These are phyloP conservation scores for Chaetoceros muelleri DNA, from an alignment of 108 stramenopile genomes.

Conservation along the genomic window DNA sequence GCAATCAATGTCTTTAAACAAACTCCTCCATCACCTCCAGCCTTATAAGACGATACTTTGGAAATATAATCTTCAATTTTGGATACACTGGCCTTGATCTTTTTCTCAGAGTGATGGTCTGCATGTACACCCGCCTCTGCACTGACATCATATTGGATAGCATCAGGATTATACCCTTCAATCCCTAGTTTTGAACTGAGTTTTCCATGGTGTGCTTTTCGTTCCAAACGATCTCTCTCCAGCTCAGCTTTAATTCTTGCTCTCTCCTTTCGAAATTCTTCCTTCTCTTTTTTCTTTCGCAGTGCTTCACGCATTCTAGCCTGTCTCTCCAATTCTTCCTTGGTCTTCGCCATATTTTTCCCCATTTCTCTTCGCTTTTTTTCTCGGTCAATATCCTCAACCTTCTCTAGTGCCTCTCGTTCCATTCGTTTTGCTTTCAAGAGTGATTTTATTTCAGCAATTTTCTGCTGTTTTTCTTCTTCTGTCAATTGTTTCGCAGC, in stretches of 20 bases:
- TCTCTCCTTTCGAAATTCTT: slow-evolving; percentile 57
- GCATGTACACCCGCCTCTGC: slow-evolving; percentile 23
- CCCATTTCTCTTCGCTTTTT: slow-evolving; percentile 75
- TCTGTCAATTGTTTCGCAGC: slow-evolving; percentile 62
- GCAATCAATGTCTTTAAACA: slow-evolving; percentile 80
- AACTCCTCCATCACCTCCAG: slow-evolving; percentile 88
- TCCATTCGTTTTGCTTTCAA: slow-evolving; percentile 70
- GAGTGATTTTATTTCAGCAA: slow-evolving; percentile 79
- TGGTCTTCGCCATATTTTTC: slow-evolving; percentile 68
- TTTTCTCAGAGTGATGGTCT: slow-evolving; percentile 16
- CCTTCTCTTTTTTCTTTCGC: slow-evolving; percentile 64
- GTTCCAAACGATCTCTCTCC: slow-evolving; percentile 84
- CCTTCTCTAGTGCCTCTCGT: slow-evolving; percentile 81
- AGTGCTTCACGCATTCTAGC: slow-evolving; percentile 67
- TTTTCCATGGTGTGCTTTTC: slow-evolving; percentile 81
- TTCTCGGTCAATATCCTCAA: slow-evolving; percentile 74
- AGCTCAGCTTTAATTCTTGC: slow-evolving; percentile 85
- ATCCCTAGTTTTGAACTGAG: slow-evolving; percentile 69
- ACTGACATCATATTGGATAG: slow-evolving; percentile 70
- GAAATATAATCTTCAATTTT: slow-evolving; percentile 79
- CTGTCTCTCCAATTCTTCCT: slow-evolving; percentile 79
- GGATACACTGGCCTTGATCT: slow-evolving; percentile 37
- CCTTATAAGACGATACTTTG: slow-evolving; percentile 73
- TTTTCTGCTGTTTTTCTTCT: slow-evolving; percentile 87
- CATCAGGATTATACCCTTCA: slow-evolving; percentile 90